phyloP scores from a whole-genome alignment of 768 basidiomycete species.

The Auricularia sp. region DNA sequence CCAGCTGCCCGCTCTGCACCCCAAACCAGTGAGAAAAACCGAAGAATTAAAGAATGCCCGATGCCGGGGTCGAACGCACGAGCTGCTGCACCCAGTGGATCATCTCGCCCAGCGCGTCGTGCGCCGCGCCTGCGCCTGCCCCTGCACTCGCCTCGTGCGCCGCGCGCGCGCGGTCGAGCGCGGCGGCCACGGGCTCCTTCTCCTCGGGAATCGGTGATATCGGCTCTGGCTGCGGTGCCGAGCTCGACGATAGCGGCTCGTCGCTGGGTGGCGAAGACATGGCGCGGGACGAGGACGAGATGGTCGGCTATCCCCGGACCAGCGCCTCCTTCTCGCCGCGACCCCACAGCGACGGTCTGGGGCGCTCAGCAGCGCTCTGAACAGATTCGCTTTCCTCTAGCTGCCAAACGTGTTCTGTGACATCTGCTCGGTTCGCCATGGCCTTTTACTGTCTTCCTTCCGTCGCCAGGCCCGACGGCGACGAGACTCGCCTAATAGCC shows the following conservation, averaged over 20 bases:
- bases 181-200: background rate
- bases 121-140: conserved; percentile 54
- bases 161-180: background rate
- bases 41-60: background rate
- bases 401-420: too few relatives aligned
- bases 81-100: conserved; percentile 59
- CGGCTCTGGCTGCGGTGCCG: background rate
- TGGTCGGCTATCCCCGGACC: background rate
- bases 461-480: too few relatives aligned
- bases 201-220: background rate
- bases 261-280: background rate
- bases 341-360: too few relatives aligned
- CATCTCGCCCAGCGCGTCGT: conserved; percentile 57
- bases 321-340: too few relatives aligned
- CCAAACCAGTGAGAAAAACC: conserved; percentile 3
- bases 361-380: too few relatives aligned
- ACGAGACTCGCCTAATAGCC: too few relatives aligned
- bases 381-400: too few relatives aligned
- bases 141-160: conserved; percentile 47
- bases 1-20: conserved; percentile 48
- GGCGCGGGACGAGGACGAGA: background rate
- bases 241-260: background rate
- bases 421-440: too few relatives aligned
- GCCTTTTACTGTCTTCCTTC: too few relatives aligned
- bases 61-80: conserved; percentile 29